Base-by-base conservation (phyloP, 768 basidiomycete species). In the Leucocoprinus sp. region DNA sequence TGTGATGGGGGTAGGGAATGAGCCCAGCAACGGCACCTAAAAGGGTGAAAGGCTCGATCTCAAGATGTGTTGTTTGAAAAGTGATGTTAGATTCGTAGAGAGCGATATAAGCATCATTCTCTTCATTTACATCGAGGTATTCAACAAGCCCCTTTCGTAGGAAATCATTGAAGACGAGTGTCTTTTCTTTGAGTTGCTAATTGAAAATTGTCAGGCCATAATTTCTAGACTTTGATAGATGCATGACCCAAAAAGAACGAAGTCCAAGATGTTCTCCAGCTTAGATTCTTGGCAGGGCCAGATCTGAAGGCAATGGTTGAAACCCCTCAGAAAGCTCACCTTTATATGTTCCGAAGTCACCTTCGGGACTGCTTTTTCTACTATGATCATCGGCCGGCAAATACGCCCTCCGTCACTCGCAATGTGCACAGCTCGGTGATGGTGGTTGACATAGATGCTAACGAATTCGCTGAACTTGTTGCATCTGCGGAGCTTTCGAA, bases 1-100 rank as follows among this genome's bases (percentile, higher is more conserved):
- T 99, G 63, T 99, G 96, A 60, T 99, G 96, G 1, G 96, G 96
- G 60, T 99, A 99, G 9, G 96, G 96, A 58, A 99, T 99, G 21
- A 99, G 78, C 37, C 96, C 96, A 3, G 96, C 96, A 38, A 99
- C 96, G 28, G 93, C 96, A 11, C 96, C 96, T 9, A 99, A 79
- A 50, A 99, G 70, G 2, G 96, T 98, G 65, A 99, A 99, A 1
- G 96, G 96, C 58, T 99, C 95, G 49, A 99, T 98, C 65, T 98
- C 96, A 26, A 98, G 79, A 65, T 99, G 95, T 0, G 96, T 97
- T 8, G 93, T 93, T 2, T 75, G 65, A 36, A 76, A 68, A 18
- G 80, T 77, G 55, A 98, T 90, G 61, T 92, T 80, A 23, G 76
- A 66, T 64, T 99, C 96, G 64, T 96, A 93, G 36, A 98, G 73